A percentile compares a stretch with the other conserved stretches of the same genome.
phyloP scores from a whole-genome alignment of 2,329 filamentous ascomycete species.

The Teratosphaeria viscida region DNA sequence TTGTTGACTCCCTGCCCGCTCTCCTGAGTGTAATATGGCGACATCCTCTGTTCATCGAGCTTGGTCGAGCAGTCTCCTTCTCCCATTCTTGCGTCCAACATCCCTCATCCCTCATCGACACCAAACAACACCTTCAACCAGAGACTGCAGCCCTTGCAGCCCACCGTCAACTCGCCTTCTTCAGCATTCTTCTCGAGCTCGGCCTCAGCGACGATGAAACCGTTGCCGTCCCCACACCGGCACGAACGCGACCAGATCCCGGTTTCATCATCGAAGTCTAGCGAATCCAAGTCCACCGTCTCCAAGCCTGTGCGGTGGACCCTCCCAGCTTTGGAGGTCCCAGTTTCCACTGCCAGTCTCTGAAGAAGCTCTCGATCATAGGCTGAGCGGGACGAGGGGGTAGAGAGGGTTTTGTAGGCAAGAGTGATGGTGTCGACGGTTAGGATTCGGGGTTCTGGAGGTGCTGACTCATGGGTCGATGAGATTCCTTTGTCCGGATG shows the following conservation, averaged over 20 bases:
- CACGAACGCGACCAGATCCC: slow-evolving; percentile 43
- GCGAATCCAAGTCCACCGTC: slow-evolving; percentile 47
- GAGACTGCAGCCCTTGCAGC: slow-evolving; percentile 53
- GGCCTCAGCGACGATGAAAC: slow-evolving; percentile 44
- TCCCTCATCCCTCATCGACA: slow-evolving; percentile 30
- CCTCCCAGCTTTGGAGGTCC: not conserved
- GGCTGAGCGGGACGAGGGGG: slow-evolving; percentile 32
- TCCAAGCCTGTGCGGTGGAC: slow-evolving; percentile 42
- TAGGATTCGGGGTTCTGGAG: not conserved
- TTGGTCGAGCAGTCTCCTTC: no score
- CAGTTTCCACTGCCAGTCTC: not conserved
- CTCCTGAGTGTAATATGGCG: no score
- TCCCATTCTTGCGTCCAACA: no score
- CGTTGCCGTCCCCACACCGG: slow-evolving; percentile 48
- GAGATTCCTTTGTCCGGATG: slow-evolving; percentile 46
- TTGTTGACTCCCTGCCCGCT: no score
- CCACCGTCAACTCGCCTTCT: slow-evolving; percentile 47
- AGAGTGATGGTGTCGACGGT: slow-evolving; percentile 49
- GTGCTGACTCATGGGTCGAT: not conserved
- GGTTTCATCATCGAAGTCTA: slow-evolving; percentile 31
- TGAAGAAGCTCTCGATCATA: slow-evolving; percentile 36
- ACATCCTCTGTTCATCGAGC: no score
- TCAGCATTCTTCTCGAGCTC: slow-evolving; percentile 43
- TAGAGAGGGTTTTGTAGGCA: slow-evolving; percentile 46
- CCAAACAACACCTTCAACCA: slow-evolving; percentile 53